Base-by-base conservation (phyloP, 2,329 filamentous ascomycete genomes). In the Huntiella abstrusa region DNA sequence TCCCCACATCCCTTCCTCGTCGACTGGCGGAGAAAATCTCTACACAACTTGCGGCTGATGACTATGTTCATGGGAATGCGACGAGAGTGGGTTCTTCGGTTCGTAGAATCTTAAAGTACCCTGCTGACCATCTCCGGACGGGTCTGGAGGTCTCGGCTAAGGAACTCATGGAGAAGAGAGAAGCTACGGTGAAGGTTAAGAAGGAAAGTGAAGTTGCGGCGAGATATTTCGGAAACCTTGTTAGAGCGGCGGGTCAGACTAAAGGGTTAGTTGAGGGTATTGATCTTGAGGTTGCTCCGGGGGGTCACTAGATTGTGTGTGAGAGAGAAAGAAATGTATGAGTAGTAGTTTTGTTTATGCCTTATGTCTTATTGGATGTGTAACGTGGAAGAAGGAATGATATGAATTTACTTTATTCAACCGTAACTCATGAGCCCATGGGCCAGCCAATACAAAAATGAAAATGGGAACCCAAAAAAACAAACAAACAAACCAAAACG, bases 11-110 rank as follows among this genome's bases (percentile, higher is more conserved):
- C 1, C 75, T 98, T 0, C 91, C 91, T 1, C 80, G 80, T 45
- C 85, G 86, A 8, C 74, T 98, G 4, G 80, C 81, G 37, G 71
- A 71, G 56, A 96, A 96, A 64, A 82, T 98, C 49, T 80, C 85
- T 2, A 67, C 75, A 32, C 83, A 86, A 55, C 77, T 98, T 34
- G 66, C 73, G 5, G 73, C 81, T 13, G 77, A 94, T 57, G 91
- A 98, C 64, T 98, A 96, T 58, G 83, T 91, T 1, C 91, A 98
- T 61, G 65, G 75, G 53, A 98, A 98, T 64, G 77, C 86, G 39
- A 69, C 73, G 13, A 83, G 91, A 46, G 92, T 98, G 56, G 80
- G 83, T 16, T 71, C 75, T 19, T 82, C 92, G 46, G 85, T 94
- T 37, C 83, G 88, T 54, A 84, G 86, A 58, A 85, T 94, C 6